phyloP scores from a whole-genome alignment of 1,284 basidiomycete species.

The Amylostereum chailletii region DNA sequence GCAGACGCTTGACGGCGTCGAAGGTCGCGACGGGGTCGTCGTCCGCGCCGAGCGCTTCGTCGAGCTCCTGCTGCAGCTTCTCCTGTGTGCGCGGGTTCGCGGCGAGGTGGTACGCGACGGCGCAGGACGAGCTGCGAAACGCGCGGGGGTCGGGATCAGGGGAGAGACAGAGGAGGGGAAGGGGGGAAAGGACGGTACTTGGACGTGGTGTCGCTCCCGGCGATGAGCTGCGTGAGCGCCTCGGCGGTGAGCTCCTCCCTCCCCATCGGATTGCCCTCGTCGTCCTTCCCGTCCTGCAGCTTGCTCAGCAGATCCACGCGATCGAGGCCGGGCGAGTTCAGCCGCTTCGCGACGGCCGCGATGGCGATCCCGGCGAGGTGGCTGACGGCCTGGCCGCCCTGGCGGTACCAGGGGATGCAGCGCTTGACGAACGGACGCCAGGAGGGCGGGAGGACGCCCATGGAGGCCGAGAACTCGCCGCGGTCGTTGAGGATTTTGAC shows the following conservation, averaged over 20 bases:
- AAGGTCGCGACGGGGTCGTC: conserved; percentile 47
- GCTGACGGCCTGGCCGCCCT: conserved; percentile 62
- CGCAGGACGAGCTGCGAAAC: conserved; percentile 62
- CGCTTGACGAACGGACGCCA: conserved; percentile 60
- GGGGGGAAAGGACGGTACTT: conserved; percentile 41
- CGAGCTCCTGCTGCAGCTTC: conserved; percentile 76
- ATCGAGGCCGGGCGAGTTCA: conserved; percentile 36
- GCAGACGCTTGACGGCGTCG: conserved; percentile 59
- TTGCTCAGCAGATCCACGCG: conserved; percentile 77
- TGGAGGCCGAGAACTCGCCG: conserved; percentile 80
- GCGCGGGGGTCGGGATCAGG: conserved; percentile 1
- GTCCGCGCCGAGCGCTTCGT: conserved; percentile 60
- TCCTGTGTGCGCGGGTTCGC: conserved; percentile 55
- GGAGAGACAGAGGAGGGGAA: not conserved
- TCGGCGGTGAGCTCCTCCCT: conserved; percentile 81
- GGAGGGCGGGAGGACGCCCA: conserved; percentile 72
- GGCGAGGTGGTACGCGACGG: conserved; percentile 79
- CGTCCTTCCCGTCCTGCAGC: conserved; percentile 70
- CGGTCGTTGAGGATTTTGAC: conserved; percentile 85
- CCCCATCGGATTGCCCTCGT: conserved; percentile 75
- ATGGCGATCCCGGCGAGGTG: conserved; percentile 77
- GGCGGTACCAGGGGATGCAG: conserved; percentile 67
- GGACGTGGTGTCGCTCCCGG: conserved; percentile 78
- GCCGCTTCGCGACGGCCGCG: conserved; percentile 69
- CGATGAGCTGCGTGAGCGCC: conserved; percentile 80